Evolutionary conservation across 2,329 filamentous ascomycete species (phyloP).

Genomic region (Fusarium gaditjirri): DNA sequence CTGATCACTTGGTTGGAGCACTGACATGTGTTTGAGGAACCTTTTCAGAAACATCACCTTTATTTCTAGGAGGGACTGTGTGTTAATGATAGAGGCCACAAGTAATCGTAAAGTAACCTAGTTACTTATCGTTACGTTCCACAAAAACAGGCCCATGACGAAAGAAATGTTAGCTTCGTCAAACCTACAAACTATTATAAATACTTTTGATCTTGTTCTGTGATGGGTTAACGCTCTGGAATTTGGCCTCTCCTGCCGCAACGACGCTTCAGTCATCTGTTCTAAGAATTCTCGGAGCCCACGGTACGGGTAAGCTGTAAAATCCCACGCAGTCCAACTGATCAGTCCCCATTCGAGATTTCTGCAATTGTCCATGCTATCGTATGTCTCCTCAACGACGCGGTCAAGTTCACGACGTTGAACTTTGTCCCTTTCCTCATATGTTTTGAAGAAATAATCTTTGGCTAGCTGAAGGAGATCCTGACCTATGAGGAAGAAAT

Average conservation of each 20-base stretch:
- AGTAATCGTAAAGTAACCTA: not conserved
- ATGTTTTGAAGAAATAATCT: constrained; percentile 4
- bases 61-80: rapidly evolving
- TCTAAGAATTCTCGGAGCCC: not conserved
- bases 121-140: rapidly evolving
- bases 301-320: not conserved
- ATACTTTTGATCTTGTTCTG: not conserved
- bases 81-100: rapidly evolving
- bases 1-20: too few species aligned
- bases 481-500: not conserved
- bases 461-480: constrained; percentile 1
- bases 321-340: constrained; percentile 4
- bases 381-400: constrained; percentile 7
- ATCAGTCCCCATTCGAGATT: not conserved
- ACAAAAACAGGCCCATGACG: not conserved
- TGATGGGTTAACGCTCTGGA: not conserved
- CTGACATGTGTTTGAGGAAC: not conserved
- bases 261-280: not conserved
- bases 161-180: too few species aligned
- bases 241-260: not conserved
- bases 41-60: not conserved
- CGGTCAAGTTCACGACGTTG: not conserved
- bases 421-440: not conserved
- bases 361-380: not conserved
- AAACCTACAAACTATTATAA: not conserved